phyloP scores from a whole-genome alignment of 1,284 basidiomycete species.

The Lentinula novae-zelandiae region DNA sequence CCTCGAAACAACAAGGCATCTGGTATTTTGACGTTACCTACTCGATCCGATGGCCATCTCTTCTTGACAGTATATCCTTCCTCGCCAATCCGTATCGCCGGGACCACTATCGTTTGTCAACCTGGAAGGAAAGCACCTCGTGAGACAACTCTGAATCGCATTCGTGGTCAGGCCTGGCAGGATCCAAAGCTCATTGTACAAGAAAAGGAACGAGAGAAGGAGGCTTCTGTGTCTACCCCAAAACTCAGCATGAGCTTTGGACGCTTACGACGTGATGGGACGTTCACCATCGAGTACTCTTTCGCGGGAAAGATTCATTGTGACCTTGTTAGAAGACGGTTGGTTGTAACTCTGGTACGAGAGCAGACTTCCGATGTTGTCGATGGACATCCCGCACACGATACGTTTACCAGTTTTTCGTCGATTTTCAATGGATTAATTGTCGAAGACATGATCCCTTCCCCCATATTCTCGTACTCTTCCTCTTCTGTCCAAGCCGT shows the following conservation, averaged over 20 bases:
- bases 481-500: not conserved
- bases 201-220: not conserved
- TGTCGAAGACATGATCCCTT: not conserved
- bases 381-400: not conserved
- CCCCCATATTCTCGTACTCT: not conserved
- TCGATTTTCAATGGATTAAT: not conserved
- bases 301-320: not conserved
- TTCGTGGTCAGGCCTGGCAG: not conserved
- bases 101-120: not conserved
- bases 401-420: not conserved
- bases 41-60: not conserved
- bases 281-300: not conserved
- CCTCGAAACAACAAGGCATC: not conserved
- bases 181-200: not conserved
- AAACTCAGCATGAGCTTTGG: conserved; percentile 1
- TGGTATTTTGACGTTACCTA: not conserved
- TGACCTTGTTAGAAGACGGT: not conserved
- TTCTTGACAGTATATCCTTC: not conserved
- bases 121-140: not conserved
- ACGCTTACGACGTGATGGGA: conserved; percentile 2
- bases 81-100: not conserved
- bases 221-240: not conserved
- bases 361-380: not conserved
- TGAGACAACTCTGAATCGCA: not conserved
- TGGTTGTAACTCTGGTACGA: not conserved